These are phyloP conservation scores for Saccharomycopsis sp. DNA, from an alignment of 805 yeast species.

Conservation along the genomic window DNA sequence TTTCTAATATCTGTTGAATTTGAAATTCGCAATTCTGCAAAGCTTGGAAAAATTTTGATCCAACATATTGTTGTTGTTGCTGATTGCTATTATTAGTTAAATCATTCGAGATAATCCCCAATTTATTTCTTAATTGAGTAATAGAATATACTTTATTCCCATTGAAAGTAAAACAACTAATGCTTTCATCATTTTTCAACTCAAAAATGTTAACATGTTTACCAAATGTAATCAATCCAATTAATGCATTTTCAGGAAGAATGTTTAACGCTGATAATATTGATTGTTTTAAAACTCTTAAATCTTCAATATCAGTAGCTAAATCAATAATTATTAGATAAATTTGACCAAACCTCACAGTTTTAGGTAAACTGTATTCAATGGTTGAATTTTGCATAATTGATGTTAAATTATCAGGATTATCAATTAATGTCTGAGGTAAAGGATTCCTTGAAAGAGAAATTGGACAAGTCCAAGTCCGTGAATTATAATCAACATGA, in stretches of 20 bases:
- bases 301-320: constrained; percentile 32
- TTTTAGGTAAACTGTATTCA: constrained; percentile 30
- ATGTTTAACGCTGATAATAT: constrained; percentile 34
- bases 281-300: constrained; percentile 45
- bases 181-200: constrained; percentile 26
- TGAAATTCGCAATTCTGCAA: constrained; percentile 45
- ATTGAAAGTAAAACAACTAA: constrained; percentile 41
- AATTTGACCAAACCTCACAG: constrained; percentile 15
- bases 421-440: constrained; percentile 42
- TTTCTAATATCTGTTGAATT: constrained; percentile 42
- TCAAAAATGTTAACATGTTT: constrained; percentile 55
- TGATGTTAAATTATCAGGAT: constrained; percentile 29
- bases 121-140: constrained; percentile 38
- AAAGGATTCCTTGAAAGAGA: constrained; percentile 46
- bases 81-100: constrained; percentile 4
- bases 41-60: constrained; percentile 40
- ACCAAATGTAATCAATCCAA: constrained; percentile 55
- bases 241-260: constrained; percentile 47
- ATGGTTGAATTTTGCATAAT: constrained; percentile 27
- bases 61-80: constrained; percentile 24
- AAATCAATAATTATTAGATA: constrained; percentile 18
- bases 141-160: constrained; percentile 46
- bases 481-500: constrained; percentile 44
- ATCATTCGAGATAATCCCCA: constrained; percentile 36
- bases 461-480: constrained; percentile 49